Evolutionary conservation across 192 early-diverging fungal species (phyloP), one percentile per base, ranked within the genome.

Genomic region (Helicostylum pulchrum): DNA sequence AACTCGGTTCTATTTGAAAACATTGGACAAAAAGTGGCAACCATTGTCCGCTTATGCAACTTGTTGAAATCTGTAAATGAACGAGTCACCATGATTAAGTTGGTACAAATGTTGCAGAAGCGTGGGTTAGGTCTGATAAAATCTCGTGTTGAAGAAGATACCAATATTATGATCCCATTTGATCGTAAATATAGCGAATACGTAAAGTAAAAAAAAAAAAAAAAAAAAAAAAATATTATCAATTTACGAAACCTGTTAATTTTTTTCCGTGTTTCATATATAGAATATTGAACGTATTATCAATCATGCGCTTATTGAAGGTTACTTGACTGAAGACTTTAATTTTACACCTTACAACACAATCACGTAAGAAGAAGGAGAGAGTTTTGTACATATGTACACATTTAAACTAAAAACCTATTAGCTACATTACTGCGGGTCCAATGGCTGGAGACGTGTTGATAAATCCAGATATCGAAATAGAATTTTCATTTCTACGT

Each of bases 241-340:
- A 26, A 26, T 2, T 26, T 26, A 26, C 26, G 26, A 26, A 26
- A 26, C 26, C 2, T 26, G 2, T 26, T 26, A 26, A 19, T 66
- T 62, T 36, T 47, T 76, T 14, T 60, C 55, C 14, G 19, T 39
- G 55, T 63, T 26, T 75, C 48, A 8, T 42, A 6, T 26, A 2
- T 64, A 82, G 72, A 79, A 85, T 19, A 67, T 77, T 15, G 88
- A 86, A 20, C 69, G 77, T 7, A 81, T 90, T 34, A 74, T 87
- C 47, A 88, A 77, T 62, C 61, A 72, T 49, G 67, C 87, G 7
- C 66, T 87, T 26, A 43, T 74, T 6, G 53, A 73, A 17, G 77
- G 79, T 5, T 82, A 84, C 34, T 72, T 90, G 7, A 55, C 68
- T 2, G 84, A 88, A 43, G 83, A 80, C 48, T 90, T 83, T 64